Base-by-base conservation (phyloP, 495 filamentous ascomycete species). In the Penicillium salamii region DNA sequence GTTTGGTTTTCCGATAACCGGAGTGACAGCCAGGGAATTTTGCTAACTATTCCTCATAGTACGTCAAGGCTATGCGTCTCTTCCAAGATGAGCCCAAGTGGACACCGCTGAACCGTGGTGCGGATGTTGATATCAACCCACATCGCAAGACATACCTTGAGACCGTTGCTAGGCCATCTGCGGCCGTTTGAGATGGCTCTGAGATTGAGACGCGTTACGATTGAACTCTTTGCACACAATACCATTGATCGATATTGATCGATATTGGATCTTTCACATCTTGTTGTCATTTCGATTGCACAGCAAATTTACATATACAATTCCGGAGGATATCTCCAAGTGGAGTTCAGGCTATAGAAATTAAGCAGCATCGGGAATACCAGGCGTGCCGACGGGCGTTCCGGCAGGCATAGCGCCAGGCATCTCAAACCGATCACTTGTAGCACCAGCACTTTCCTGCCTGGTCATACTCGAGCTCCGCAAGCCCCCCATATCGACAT, bases 71-170 rank as follows among this genome's bases (percentile, higher is more conserved):
- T 18, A 92, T 97, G 89, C 82, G 93, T 32, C 79, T 98, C 43
- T 98, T 97, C 82, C 91, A 97, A 76, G 93, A 97, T 48, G 91
- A 97, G 75, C 95, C 93, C 33, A 96, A 96, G 72, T 98, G 93
- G 93, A 97, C 91, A 49, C 89, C 93, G 13, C 68, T 98, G 59
- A 96, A 96, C 69, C 80, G 95, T 35, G 80, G 80, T 1, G 75
- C 70, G 9, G 90, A 95, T 33, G 75, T 96, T 48, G 89, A 96
- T 68, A 67, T 59, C 45, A 98, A 96, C 67, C 69, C 71, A 26
- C 86, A 84, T 60, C 83, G 93, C 14, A 80, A 88, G 78, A 79
- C 80, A 19, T 97, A 97, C 63, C 60, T 91, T 11, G 71, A 76
- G 43, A 66, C 55, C 12, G 39, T 66, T n/a, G 24, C 50, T 43